These are phyloP conservation scores for Gossypium turneri DNA, from an alignment of 345 rosid species.

Conservation along the genomic window DNA sequence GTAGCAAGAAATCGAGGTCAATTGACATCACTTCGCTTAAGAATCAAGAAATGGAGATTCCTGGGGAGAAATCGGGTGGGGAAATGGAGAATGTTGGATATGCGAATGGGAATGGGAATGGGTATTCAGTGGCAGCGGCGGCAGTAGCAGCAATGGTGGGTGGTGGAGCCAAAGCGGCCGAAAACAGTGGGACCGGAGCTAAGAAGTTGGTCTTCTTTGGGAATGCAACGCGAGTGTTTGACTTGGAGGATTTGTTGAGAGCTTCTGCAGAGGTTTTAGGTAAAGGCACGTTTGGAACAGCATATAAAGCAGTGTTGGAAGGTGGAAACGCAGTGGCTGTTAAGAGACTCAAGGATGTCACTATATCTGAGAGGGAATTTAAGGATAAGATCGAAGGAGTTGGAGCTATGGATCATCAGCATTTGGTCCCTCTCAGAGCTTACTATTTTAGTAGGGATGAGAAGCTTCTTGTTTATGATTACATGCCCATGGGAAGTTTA, in stretches of 20 bases:
- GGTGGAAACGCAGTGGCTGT: constrained; percentile 31
- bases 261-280: constrained; percentile 98
- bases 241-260: constrained; percentile 87
- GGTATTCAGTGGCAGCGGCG: constrained; percentile 23
- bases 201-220: constrained; percentile 76
- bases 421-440: constrained; percentile 83
- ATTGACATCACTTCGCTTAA: constrained; percentile 57
- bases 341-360: constrained; percentile 88
- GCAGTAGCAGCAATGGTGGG: constrained; percentile 22
- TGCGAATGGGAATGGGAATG: constrained; percentile 12
- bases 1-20: constrained; percentile 51
- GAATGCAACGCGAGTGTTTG: constrained; percentile 59
- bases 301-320: constrained; percentile 92
- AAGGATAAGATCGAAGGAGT: constrained; percentile 79
- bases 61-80: constrained; percentile 45
- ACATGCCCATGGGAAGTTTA: constrained; percentile 97
- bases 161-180: constrained; percentile 10
- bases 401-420: constrained; percentile 86
- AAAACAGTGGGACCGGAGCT: constrained; percentile 14
- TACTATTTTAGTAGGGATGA: constrained; percentile 88
- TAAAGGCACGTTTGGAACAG: constrained; percentile 95
- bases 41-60: constrained; percentile 50
- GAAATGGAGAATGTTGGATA: constrained; percentile 41
- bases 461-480: constrained; percentile 93
- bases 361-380: constrained; percentile 61